A percentile compares a stretch with the other conserved stretches of the same genome.
phyloP scores from a whole-genome alignment of 345 rosid species.

The Atalantia buxifolia region DNA sequence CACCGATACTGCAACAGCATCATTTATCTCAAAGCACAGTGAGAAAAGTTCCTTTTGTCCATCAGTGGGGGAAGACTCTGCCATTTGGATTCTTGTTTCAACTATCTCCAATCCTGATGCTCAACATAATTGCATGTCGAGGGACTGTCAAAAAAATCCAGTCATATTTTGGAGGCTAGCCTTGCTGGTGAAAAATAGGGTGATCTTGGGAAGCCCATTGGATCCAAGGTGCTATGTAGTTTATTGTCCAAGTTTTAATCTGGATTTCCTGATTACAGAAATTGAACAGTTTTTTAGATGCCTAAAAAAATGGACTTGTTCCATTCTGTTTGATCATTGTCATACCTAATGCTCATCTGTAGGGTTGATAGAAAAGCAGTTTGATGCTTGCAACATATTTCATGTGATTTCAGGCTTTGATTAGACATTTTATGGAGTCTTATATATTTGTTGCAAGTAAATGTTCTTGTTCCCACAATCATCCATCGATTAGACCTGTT shows the following conservation, averaged over 20 bases:
- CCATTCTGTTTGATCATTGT: neutral
- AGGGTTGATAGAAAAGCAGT: constrained; percentile 6
- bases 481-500: neutral
- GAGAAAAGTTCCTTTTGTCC: constrained; percentile 35
- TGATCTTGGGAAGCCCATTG: constrained; percentile 57
- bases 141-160: constrained; percentile 29
- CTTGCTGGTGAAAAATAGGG: constrained; percentile 48
- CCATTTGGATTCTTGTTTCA: constrained; percentile 70
- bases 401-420: neutral
- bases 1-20: constrained; percentile 46
- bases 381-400: constrained; percentile 9
- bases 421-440: neutral
- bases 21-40: constrained; percentile 34
- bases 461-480: neutral
- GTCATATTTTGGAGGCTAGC: constrained; percentile 70
- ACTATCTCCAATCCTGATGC: constrained; percentile 35
- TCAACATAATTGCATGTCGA: constrained; percentile 28
- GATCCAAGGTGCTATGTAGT: constrained; percentile 58
- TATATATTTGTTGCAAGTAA: neutral
- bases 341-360: neutral
- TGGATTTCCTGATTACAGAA: neutral
- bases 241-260: constrained; percentile 9
- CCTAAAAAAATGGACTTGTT: neutral
- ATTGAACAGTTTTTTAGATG: neutral
- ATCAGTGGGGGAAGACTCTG: constrained; percentile 51